Evolutionary conservation across 176 grass and related monocot species (phyloP).

Genomic region (Olyra latifolia): DNA sequence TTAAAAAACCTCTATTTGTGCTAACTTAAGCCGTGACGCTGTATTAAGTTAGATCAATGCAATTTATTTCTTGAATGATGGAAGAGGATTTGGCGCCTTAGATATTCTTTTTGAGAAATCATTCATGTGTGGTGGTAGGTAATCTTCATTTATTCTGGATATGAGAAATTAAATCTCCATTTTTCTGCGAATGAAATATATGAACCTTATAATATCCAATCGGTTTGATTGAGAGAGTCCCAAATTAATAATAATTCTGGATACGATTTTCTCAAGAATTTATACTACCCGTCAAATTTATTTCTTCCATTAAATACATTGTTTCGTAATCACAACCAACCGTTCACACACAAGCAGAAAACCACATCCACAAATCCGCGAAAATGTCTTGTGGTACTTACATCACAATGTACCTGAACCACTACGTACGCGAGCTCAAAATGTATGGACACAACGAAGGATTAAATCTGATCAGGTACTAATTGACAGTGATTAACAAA

Average conservation of each 20-base stretch:
- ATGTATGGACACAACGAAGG: not conserved
- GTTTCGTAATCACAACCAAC: conserved; percentile 8
- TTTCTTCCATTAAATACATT: not conserved
- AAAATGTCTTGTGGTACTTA: not conserved
- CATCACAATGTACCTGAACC: not conserved
- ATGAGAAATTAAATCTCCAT: not conserved
- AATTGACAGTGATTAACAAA: not conserved
- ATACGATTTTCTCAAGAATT: not conserved
- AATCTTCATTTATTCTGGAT: not conserved
- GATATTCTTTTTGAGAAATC: too few relatives aligned
- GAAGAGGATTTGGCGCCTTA: too few relatives aligned
- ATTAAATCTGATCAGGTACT: not conserved
- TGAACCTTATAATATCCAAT: not conserved
- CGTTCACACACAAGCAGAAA: not conserved
- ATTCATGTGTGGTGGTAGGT: too few relatives aligned
- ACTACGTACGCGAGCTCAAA: not conserved
- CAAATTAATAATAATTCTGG: not conserved
- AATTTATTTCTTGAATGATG: too few relatives aligned
- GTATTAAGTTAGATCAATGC: too few relatives aligned
- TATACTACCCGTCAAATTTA: not conserved
- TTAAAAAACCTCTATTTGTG: too few relatives aligned
- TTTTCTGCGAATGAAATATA: not conserved
- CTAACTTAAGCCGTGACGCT: too few relatives aligned
- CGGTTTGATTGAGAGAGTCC: not conserved
- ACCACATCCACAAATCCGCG: not conserved